Evolutionary conservation across 345 rosid genomes (phyloP).

Genomic region (Carallia brachiata): DNA sequence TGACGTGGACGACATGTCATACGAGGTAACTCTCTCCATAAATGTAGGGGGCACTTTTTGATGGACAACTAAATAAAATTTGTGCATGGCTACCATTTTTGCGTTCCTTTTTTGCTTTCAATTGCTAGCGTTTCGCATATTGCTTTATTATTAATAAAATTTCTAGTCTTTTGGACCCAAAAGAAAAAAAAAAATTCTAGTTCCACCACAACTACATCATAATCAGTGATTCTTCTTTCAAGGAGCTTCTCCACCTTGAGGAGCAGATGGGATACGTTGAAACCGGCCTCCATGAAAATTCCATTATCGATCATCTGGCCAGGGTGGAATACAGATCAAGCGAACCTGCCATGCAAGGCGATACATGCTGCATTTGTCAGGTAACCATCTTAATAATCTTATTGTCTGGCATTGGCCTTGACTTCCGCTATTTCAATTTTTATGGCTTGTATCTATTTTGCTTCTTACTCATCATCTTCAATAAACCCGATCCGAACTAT

Average conservation of each 20-base stretch:
- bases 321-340: constrained; percentile 10
- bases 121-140: not conserved
- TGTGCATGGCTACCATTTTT: not conserved
- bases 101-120: not conserved
- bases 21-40: constrained; percentile 30
- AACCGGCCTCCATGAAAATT: constrained; percentile 30
- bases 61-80: no score
- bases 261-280: constrained; percentile 26
- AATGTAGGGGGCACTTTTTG: not conserved
- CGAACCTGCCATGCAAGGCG: not conserved
- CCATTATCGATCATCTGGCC: constrained; percentile 18
- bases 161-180: no score
- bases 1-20: constrained; percentile 32
- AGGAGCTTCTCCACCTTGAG: constrained; percentile 34
- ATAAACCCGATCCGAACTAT: no score
- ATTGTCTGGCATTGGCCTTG: no score
- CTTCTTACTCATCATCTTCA: no score
- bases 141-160: no score
- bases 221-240: not conserved
- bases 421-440: not conserved
- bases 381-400: constrained; percentile 12
- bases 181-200: no score
- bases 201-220: not conserved
- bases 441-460: no score
- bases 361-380: constrained; percentile 42